These are phyloP conservation scores for Microdochium bolleyi DNA, from an alignment of 2,329 filamentous ascomycete species.

Conservation along the genomic window DNA sequence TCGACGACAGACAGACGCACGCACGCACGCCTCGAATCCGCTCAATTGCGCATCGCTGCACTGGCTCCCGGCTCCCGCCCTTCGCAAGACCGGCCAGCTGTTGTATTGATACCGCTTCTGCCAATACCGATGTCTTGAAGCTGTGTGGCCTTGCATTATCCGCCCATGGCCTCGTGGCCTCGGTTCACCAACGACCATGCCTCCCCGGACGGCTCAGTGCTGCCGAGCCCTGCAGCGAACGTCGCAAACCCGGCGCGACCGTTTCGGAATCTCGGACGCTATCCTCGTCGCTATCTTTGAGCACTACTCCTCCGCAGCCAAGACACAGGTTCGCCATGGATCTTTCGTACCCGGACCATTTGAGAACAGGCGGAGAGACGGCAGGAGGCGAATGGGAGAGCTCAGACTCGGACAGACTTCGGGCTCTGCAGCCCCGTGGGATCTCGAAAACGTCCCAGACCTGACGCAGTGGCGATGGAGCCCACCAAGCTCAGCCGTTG, in stretches of 20 bases:
- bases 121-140: constrained; percentile 1
- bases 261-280: constrained; percentile 53
- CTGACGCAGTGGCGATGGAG: constrained; percentile 44
- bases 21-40: no score
- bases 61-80: no score
- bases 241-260: constrained; percentile 27
- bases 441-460: constrained; percentile 33
- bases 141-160: not conserved
- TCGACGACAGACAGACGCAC: no score
- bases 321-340: constrained; percentile 12
- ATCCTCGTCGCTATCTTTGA: constrained; percentile 42
- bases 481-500: constrained; percentile 29
- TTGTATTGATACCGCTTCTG: no score
- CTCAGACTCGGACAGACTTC: constrained; percentile 31
- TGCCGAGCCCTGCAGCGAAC: constrained; percentile 37
- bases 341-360: constrained; percentile 43
- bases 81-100: no score
- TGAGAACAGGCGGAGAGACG: constrained; percentile 43
- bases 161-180: not conserved
- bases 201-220: constrained; percentile 34
- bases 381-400: constrained; percentile 46
- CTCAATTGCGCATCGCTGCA: no score
- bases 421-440: constrained; percentile 31
- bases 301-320: constrained; percentile 27
- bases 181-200: constrained; percentile 27